Percentiles rank a stretch among this genome's conserved stretches.
These are phyloP conservation scores for Candida takata DNA, from an alignment of 805 yeast species.

Conservation along the genomic window DNA sequence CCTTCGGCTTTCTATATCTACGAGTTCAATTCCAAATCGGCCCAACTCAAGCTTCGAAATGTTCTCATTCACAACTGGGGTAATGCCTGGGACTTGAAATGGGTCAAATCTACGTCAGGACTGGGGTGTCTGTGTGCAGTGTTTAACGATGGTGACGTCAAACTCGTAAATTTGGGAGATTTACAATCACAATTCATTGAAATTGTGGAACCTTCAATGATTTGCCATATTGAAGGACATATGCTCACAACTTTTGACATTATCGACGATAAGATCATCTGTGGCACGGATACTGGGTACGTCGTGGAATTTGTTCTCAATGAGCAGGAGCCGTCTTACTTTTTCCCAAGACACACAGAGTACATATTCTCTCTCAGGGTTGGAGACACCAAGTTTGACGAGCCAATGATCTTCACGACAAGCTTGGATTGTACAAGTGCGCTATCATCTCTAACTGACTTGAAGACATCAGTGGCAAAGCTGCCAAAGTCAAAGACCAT, in stretches of 20 bases:
- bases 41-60: slow-evolving; percentile 25
- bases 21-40: slow-evolving; percentile 26
- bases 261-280: slow-evolving; percentile 36
- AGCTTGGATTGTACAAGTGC: slow-evolving; percentile 37
- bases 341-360: slow-evolving; percentile 32
- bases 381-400: slow-evolving; percentile 30
- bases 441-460: slow-evolving; percentile 30
- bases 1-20: slow-evolving; percentile 41
- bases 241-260: slow-evolving; percentile 43
- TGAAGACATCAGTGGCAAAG: slow-evolving; percentile 22
- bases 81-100: slow-evolving; percentile 33
- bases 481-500: slow-evolving; percentile 28
- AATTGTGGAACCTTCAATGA: slow-evolving; percentile 21
- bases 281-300: slow-evolving; percentile 54
- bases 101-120: slow-evolving; percentile 32
- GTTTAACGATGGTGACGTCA: slow-evolving; percentile 52
- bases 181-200: slow-evolving; percentile 12
- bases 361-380: slow-evolving; percentile 29
- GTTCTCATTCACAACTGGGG: slow-evolving; percentile 38
- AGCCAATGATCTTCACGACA: slow-evolving; percentile 26
- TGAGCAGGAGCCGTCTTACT: slow-evolving; percentile 29
- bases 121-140: slow-evolving; percentile 44
- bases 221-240: slow-evolving; percentile 21
- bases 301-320: slow-evolving; percentile 44
- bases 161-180: slow-evolving; percentile 34